Percentiles rank a stretch among this genome's conserved stretches.
phyloP scores from a whole-genome alignment of 2,329 filamentous ascomycete species.

The Cladosporium sp. region DNA sequence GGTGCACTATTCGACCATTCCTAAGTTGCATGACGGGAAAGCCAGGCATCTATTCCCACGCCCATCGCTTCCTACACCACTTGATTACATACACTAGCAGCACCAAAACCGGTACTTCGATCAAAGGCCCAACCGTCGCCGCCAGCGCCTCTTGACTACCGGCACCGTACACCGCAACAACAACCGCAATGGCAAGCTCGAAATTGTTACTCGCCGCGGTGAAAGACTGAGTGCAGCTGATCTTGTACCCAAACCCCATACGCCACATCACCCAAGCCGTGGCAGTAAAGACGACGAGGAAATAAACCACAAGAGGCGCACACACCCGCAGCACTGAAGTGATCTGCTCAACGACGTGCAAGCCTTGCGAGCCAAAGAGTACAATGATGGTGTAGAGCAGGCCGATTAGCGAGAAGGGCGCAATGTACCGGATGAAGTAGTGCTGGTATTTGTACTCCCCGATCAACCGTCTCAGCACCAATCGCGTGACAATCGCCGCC shows the following conservation, averaged over 20 bases:
- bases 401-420: conserved; percentile 74
- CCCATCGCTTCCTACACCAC: conserved; percentile 51
- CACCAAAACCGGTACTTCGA: conserved; percentile 80
- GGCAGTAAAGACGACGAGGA: conserved; percentile 65
- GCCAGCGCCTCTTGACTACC: conserved; percentile 76
- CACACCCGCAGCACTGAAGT: conserved; percentile 76
- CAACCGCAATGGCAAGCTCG: conserved; percentile 84
- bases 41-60: conserved; percentile 42
- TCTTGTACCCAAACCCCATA: conserved; percentile 69
- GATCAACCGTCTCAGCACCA: conserved; percentile 52
- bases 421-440: conserved; percentile 63
- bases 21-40: not conserved
- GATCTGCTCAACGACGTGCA: conserved; percentile 73
- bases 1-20: not conserved
- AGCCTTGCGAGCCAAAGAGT: conserved; percentile 77
- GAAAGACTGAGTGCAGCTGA: conserved; percentile 74
- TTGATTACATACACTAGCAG: conserved; percentile 70
- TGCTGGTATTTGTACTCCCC: conserved; percentile 60
- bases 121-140: conserved; percentile 75
- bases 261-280: conserved; percentile 59
- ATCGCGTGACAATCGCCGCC: conserved; percentile 71
- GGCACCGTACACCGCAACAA: conserved; percentile 72
- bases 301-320: conserved; percentile 78
- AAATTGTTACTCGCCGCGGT: conserved; percentile 92
- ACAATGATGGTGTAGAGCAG: conserved; percentile 83